Conservation (phyloP, 768 basidiomycete species). For the Lentinula detonsa region DNA sequence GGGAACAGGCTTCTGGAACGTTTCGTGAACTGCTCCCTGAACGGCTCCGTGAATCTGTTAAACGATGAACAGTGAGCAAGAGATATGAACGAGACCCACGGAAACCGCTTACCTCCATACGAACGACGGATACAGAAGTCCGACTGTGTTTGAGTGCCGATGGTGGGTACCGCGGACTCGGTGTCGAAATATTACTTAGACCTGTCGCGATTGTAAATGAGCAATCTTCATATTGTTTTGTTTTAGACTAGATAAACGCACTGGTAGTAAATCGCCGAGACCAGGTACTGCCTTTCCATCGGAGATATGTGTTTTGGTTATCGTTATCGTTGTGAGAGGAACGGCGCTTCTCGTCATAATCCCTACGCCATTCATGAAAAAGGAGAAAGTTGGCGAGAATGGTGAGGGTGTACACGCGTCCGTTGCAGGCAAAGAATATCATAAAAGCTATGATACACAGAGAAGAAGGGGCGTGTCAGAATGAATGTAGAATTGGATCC, state of each 20-base stretch:
- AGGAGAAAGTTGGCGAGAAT: neutral
- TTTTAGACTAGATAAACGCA: neutral
- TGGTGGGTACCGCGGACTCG: neutral
- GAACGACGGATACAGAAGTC: neutral
- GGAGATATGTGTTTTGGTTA: neutral
- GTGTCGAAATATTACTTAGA: neutral
- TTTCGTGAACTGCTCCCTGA: neutral
- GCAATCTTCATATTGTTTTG: no score
- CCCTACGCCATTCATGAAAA: neutral
- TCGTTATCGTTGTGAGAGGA: neutral
- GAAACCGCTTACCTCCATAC: neutral
- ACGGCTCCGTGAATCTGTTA: neutral
- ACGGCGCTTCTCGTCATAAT: neutral
- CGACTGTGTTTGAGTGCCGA: neutral
- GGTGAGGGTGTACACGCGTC: neutral
- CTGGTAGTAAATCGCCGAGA: neutral
- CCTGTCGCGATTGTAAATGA: neutral
- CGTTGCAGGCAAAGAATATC: neutral
- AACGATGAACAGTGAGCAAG: neutral
- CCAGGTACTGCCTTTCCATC: neutral
- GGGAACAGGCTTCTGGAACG: neutral
- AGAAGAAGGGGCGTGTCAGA: neutral
- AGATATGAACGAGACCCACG: neutral
- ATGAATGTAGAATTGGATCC: neutral
- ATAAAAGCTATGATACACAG: neutral